Percentiles rank a stretch among this genome's conserved stretches.
phyloP scores from a whole-genome alignment of 2,329 filamentous ascomycete genomes.

The Fusarium azukiicola region DNA sequence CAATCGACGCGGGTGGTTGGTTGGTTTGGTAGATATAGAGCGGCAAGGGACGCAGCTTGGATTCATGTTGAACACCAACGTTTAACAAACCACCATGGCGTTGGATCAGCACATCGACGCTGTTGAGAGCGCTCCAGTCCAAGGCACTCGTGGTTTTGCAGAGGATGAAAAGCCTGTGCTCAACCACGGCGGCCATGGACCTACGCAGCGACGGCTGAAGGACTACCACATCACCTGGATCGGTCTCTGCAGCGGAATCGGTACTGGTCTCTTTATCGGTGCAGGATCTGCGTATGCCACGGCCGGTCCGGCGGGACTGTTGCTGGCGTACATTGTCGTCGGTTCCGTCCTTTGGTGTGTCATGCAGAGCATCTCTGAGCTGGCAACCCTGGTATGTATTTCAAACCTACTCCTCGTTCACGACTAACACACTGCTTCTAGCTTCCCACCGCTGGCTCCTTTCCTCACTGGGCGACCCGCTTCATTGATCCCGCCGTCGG shows the following conservation, averaged over 20 bases:
- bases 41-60: neutral
- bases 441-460: conserved; percentile 51
- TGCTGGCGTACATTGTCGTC: conserved; percentile 48
- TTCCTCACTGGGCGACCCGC: conserved; percentile 53
- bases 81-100: too few relatives aligned
- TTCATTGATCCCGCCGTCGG: conserved; percentile 52
- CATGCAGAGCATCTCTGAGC: conserved; percentile 52
- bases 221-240: conserved; percentile 53
- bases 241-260: conserved; percentile 50
- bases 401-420: neutral
- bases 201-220: conserved; percentile 49
- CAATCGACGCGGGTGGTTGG: conserved; percentile 31
- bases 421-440: conserved; percentile 4
- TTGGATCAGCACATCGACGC: conserved; percentile 20
- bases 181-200: conserved; percentile 48
- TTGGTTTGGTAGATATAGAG: conserved; percentile 6
- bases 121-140: conserved; percentile 34
- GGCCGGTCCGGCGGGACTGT: conserved; percentile 50
- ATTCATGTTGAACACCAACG: neutral
- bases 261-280: conserved; percentile 51
- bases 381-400: conserved; percentile 47
- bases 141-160: neutral
- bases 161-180: conserved; percentile 46
- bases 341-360: conserved; percentile 51
- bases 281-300: conserved; percentile 51